Evolutionary conservation across 2,329 filamentous ascomycete genomes (phyloP), one percentile per base, ranked within the genome.

Genomic region (Xylariaceae sp.): DNA sequence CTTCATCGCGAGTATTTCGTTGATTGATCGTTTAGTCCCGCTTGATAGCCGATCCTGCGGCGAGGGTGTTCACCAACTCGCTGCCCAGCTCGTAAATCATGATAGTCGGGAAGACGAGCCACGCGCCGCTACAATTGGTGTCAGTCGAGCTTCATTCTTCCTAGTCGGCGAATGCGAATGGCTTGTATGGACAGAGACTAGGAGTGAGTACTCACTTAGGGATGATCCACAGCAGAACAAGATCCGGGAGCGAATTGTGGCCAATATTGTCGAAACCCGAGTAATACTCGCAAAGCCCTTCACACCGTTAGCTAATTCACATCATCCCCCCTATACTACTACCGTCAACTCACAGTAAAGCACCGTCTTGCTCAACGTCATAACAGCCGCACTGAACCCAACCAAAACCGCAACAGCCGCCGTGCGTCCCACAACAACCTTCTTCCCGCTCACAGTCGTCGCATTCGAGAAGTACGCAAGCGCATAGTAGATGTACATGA

Each of bases 291-390:
- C 82, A 78, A 53, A 80, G 72, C 81, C 80, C 82, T 84, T 15
- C 11, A 13, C 23, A 30, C 23, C 23, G 23, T 30, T 4, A 30
- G 23, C 23, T 5, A 5, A 4, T 30, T 4, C 23, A 30, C 23
- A 18, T 18, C 17, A 18, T 18, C 17, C 17, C 17, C 23, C 23
- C 23, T 30, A 30, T 30, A 30, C 23, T 4, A 30, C 5, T 5
- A 30, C 23, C 23, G 4, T 30, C 23, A 30, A 76, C 81, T 70
- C 63, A 83, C 82, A 84, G 68, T 86, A 86, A 2, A 86, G 71
- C 9, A 80, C 69, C n/a, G 83, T 85, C 78, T 85, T 86, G 76
- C 80, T 83, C 9, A 85, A 65, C 0, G 83, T 86, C 83, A 85
- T 85, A 56, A 85, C 77, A 1, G 80, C 78, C 0, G 80, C 80